These are phyloP conservation scores for Rubia balearica DNA, from an alignment of 305 asterid genomes.

Conservation along the genomic window DNA sequence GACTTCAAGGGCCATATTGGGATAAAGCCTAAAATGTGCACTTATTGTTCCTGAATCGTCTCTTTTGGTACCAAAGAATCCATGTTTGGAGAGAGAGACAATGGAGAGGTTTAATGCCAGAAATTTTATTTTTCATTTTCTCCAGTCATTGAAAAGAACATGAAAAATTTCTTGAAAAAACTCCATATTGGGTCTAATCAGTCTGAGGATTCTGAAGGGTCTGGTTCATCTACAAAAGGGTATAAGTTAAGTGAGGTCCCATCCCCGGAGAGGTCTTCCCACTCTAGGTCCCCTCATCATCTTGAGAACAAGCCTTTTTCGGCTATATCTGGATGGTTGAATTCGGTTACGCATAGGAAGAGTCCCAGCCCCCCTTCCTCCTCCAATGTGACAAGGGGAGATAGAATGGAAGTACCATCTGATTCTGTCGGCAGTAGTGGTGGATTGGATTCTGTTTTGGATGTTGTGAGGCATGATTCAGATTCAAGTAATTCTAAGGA, in stretches of 20 bases:
- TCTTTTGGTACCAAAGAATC: constrained; percentile 29
- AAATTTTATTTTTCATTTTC: constrained; percentile 37
- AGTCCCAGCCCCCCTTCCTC: constrained; percentile 72
- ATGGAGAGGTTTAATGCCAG: constrained; percentile 49
- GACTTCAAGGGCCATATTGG: constrained; percentile 30
- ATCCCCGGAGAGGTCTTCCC: constrained; percentile 38
- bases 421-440: constrained; percentile 68
- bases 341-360: constrained; percentile 60
- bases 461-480: constrained; percentile 50
- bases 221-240: constrained; percentile 55
- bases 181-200: constrained; percentile 72
- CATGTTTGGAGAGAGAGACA: constrained; percentile 40
- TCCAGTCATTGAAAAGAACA: constrained; percentile 30
- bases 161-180: constrained; percentile 81
- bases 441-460: constrained; percentile 60
- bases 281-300: constrained; percentile 34
- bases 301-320: constrained; percentile 70
- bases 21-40: constrained; percentile 21
- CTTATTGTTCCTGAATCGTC: constrained; percentile 22
- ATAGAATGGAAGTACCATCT: constrained; percentile 45
- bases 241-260: constrained; percentile 40
- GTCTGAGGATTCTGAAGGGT: constrained; percentile 62
- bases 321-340: constrained; percentile 87
- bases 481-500: constrained; percentile 67
- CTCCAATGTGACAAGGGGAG: constrained; percentile 43